Conservation (phyloP, 2,329 filamentous ascomycete genomes). For the Trichoderma atroviride region DNA sequence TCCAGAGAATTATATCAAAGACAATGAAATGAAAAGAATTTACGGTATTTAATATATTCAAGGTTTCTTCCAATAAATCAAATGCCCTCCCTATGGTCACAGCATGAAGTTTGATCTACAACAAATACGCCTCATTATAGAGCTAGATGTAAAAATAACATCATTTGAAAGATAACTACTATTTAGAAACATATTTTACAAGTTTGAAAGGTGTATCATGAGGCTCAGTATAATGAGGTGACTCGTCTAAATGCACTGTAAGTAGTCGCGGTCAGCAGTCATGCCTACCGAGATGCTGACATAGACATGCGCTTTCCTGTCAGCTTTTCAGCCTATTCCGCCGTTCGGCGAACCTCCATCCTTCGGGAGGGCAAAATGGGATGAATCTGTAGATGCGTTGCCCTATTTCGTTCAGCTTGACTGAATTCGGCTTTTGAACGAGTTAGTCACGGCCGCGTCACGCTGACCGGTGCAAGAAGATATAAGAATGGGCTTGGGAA, state of each 20-base stretch:
- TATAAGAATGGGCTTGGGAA: slow-evolving; percentile 12
- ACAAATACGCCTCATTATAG: background rate
- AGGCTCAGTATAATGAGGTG: background rate
- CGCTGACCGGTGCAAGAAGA: slow-evolving; percentile 15
- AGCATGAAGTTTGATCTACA: no score
- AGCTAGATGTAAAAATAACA: background rate
- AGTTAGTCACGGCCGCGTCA: slow-evolving; percentile 21
- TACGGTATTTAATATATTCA: background rate
- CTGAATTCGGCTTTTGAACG: background rate
- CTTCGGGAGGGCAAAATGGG: slow-evolving; percentile 9
- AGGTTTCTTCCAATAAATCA: background rate
- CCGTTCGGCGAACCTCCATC: slow-evolving; percentile 13
- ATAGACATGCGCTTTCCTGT: slow-evolving; percentile 11
- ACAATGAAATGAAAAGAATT: background rate
- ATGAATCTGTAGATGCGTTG: background rate
- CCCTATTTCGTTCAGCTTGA: background rate
- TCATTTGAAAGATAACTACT: background rate
- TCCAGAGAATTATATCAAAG: background rate
- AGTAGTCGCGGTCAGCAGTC: slow-evolving; percentile 22
- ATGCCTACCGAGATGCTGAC: slow-evolving; percentile 17
- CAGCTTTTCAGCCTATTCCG: slow-evolving; percentile 23
- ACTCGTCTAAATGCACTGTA: slow-evolving; percentile 10
- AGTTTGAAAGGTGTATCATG: background rate
- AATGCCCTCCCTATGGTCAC: background rate
- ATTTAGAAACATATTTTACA: background rate